These are phyloP conservation scores for Phialocephala sp. DNA, from an alignment of 2,329 filamentous ascomycete species.

Conservation along the genomic window DNA sequence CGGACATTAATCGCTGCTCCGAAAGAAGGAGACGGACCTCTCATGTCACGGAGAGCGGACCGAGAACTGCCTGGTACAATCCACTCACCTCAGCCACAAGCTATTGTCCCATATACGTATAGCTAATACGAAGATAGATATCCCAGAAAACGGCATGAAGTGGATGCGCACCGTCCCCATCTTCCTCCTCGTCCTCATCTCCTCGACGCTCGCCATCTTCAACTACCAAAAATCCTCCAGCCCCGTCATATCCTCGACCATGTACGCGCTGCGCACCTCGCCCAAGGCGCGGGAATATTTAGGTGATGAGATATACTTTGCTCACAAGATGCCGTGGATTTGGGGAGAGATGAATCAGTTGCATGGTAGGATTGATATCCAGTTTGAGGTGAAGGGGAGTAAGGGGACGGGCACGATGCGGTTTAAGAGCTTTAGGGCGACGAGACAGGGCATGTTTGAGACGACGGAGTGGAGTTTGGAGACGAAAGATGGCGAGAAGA, in stretches of 20 bases:
- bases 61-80: constrained; percentile 66
- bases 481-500: constrained; percentile 57
- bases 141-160: constrained; percentile 46
- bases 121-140: constrained; percentile 28
- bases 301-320: constrained; percentile 87
- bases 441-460: constrained; percentile 71
- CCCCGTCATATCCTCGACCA: constrained; percentile 81
- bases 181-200: constrained; percentile 75
- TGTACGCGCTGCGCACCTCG: constrained; percentile 90
- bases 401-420: constrained; percentile 73
- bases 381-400: constrained; percentile 84
- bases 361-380: constrained; percentile 87
- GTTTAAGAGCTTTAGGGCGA: constrained; percentile 77
- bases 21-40: constrained; percentile 63
- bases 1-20: constrained; percentile 61
- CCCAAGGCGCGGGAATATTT: constrained; percentile 75
- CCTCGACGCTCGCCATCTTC: constrained; percentile 86
- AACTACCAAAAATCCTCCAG: constrained; percentile 98
- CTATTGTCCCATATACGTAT: too few relatives aligned
- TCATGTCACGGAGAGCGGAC: constrained; percentile 69
- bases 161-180: constrained; percentile 80
- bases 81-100: too few relatives aligned
- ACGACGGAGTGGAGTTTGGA: constrained; percentile 90
- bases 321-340: constrained; percentile 81
- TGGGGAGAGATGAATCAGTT: constrained; percentile 90